Evolutionary conservation across 805 yeast species (phyloP), one percentile per base, ranked within the genome.

Genomic region (Yarrowia sp.): DNA sequence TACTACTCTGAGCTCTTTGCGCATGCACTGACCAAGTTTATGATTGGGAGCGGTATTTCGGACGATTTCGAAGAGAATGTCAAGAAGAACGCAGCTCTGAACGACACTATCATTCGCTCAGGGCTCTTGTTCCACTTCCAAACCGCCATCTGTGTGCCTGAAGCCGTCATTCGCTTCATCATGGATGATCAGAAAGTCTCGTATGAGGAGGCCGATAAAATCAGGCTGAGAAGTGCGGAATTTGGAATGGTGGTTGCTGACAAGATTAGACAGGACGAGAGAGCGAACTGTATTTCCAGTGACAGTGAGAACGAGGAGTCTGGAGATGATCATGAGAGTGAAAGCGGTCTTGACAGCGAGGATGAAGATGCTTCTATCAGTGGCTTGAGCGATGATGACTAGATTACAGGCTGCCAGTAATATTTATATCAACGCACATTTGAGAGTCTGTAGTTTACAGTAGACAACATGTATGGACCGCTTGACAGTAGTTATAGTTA

Each of bases 111-210:
- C 11, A 10, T 42, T 12, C 38, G 40, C 14, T 4, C 43, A 3
- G 64, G 22, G 3, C 26, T 7, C 26, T 14, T 43, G 41, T 59
- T 59, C 9, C 65, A 59, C n/a, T 59, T 59, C 12, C 50, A 59
- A 8, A 59, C 52, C 8, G 65, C 65, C 1, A 12, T 59, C 5
- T 59, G 65, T 35, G 35, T 59, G 5, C 65, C 65, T 5, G 65
- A 59, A 35, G 35, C 52, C 8, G 65, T 35, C 42, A 43, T 59
- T n/a, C 40, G 65, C 16, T 12, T 59, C 10, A 59, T 59, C 42
- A 59, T 59, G 65, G 41, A 43, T 3, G 65, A 59, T 16, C 52
- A 3, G 8, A 16, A 59, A 5, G 19, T 59, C 19, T n/a, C 65
- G 5, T 59, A 59, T 42, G 52, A 43, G 10, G 52, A 59, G 16